phyloP scores from a whole-genome alignment of 352 stramenopile species.

The Phytophthora hibernalis region DNA sequence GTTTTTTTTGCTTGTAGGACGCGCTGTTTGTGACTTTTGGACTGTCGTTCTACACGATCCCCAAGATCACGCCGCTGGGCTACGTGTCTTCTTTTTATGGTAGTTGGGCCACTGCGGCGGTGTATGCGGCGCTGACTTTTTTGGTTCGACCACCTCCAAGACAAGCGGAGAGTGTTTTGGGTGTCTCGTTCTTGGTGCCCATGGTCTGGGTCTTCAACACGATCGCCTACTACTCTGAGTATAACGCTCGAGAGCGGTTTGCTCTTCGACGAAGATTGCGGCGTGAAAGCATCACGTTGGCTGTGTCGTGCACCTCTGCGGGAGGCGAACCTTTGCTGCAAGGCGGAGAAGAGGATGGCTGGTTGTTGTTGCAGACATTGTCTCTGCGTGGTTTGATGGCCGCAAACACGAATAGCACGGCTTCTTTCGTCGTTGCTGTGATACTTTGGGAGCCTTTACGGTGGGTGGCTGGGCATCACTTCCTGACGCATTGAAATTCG shows the following conservation, averaged over 20 bases:
- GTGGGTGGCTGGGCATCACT: slow-evolving; percentile 81
- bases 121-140: slow-evolving; percentile 68
- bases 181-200: slow-evolving; percentile 71
- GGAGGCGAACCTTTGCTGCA: slow-evolving; percentile 34
- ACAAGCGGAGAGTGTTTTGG: slow-evolving; percentile 60
- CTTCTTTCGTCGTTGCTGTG: slow-evolving; percentile 71
- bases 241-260: slow-evolving; percentile 83
- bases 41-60: slow-evolving; percentile 87
- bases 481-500: slow-evolving; percentile 81
- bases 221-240: slow-evolving; percentile 89
- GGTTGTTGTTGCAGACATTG: slow-evolving; percentile 39
- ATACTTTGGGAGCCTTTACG: slow-evolving; percentile 78
- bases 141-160: slow-evolving; percentile 53
- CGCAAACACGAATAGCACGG: slow-evolving; percentile 51
- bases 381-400: slow-evolving; percentile 40
- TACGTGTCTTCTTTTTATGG: slow-evolving; percentile 79
- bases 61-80: slow-evolving; percentile 82
- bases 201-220: slow-evolving; percentile 88
- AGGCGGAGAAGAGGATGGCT: slow-evolving; percentile 37
- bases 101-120: slow-evolving; percentile 66
- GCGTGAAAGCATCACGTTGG: slow-evolving; percentile 83
- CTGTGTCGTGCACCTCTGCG: slow-evolving; percentile 64
- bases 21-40: slow-evolving; percentile 86
- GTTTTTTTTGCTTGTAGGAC: slow-evolving; percentile 50
- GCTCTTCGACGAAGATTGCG: slow-evolving; percentile 67